A percentile compares a stretch with the other conserved stretches of the same genome.
Evolutionary conservation across 2,329 filamentous ascomycete genomes (phyloP).

Genomic region (Trichophyton equinum): DNA sequence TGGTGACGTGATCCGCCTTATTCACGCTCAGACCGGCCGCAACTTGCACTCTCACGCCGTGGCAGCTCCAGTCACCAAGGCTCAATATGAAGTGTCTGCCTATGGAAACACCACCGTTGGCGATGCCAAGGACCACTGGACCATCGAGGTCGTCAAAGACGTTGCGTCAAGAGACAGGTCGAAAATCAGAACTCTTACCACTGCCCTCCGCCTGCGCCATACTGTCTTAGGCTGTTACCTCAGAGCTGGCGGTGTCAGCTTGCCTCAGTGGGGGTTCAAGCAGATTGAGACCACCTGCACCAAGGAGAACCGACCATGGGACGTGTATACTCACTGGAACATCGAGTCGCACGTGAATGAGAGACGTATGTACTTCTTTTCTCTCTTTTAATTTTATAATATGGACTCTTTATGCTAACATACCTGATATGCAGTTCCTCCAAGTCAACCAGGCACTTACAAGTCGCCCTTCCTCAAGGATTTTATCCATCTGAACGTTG

Average conservation of each 20-base stretch:
- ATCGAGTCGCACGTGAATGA: conserved; percentile 92
- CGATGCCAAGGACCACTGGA: conserved; percentile 97
- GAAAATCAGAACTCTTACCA: conserved; percentile 80
- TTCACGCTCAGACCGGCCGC: conserved; percentile 89
- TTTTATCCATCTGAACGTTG: conserved; percentile 94
- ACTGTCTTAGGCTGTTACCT: conserved; percentile 78
- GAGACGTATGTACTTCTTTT: conserved; percentile 52
- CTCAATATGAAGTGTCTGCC: conserved; percentile 81
- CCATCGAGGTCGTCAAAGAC: conserved; percentile 80
- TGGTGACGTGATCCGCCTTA: conserved; percentile 65
- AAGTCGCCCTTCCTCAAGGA: conserved; percentile 96
- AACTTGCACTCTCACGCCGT: conserved; percentile 94
- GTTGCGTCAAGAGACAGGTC: conserved; percentile 74
- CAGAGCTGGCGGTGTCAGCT: conserved; percentile 84
- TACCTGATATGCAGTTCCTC: conserved; percentile 50
- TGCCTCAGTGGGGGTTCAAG: conserved; percentile 99
- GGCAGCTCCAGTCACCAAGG: conserved; percentile 75
- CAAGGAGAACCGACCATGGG: conserved; percentile 81
- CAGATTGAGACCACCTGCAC: conserved; percentile 96
- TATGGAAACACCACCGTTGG: conserved; percentile 94
- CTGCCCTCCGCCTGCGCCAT: conserved; percentile 80
- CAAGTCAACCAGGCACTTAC: conserved; percentile 79
- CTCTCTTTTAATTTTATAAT: background rate
- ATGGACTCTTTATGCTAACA: conserved; percentile 1
- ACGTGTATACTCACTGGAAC: conserved; percentile 98